Conservation (phyloP, 257 asterid genomes). For the Solanum chilense region DNA sequence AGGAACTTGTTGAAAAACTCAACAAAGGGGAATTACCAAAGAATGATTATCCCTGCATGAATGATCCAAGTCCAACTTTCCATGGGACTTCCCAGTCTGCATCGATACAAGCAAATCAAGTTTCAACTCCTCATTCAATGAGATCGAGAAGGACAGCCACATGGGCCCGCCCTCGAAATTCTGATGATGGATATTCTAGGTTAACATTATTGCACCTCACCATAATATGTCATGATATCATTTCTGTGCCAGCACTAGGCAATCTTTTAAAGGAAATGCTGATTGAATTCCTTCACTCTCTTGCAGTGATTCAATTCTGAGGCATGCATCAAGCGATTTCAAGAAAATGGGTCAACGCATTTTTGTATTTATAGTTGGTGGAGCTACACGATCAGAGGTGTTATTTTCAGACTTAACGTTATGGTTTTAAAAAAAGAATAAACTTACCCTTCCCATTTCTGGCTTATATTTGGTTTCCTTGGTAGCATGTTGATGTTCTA, state of each 20-base stretch:
- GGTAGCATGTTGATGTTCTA: background rate
- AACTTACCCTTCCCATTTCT: background rate
- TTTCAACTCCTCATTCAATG: slow-evolving; percentile 81
- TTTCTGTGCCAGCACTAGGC: background rate
- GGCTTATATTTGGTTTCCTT: background rate
- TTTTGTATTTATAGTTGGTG: slow-evolving; percentile 94
- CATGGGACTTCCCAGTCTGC: slow-evolving; percentile 53
- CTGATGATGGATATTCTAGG: slow-evolving; percentile 99
- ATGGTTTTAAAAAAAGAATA: background rate
- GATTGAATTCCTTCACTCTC: slow-evolving; percentile 4
- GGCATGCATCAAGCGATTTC: slow-evolving; percentile 93
- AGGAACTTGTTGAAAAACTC: slow-evolving; percentile 88
- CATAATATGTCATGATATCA: background rate
- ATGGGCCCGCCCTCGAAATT: slow-evolving; percentile 95
- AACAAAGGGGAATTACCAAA: slow-evolving; percentile 78
- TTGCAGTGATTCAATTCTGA: slow-evolving; percentile 76
- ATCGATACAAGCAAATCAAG: slow-evolving; percentile 40
- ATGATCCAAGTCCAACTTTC: slow-evolving; percentile 85
- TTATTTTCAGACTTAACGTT: background rate
- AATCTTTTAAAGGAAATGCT: background rate
- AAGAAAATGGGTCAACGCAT: slow-evolving; percentile 96
- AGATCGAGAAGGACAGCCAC: slow-evolving; percentile 92
- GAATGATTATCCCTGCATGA: slow-evolving; percentile 91
- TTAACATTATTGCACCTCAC: slow-evolving; percentile 6
- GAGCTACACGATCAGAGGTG: slow-evolving; percentile 99